Evolutionary conservation across 1,139 yeast genomes (phyloP), one percentile per base, ranked within the genome.

Genomic region (Suzukiozyma palmioleophila): DNA sequence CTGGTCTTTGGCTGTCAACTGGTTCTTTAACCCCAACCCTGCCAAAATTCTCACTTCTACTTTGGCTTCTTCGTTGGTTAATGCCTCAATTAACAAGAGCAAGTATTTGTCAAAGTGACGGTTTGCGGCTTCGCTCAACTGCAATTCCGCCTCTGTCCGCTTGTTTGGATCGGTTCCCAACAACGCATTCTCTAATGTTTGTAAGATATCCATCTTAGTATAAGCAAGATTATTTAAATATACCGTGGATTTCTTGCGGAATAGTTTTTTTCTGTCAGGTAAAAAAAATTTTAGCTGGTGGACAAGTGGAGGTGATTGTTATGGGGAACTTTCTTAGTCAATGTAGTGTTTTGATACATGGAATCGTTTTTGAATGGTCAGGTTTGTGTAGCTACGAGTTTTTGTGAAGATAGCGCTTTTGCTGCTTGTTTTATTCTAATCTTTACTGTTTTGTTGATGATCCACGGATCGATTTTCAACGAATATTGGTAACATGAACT

Each of bases 41-140:
- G 98, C 96, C 61, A 94, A 77, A 75, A 88, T 87, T 57, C 97
- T 76, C 39, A 89, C 95, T 64, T 90, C 97, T 7, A 85, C 69
- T 52, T 77, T 80, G 45, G 79, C 79, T 6, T 70, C 63, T 36
- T 77, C 81, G 54, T 83, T 80, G 31, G 82, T 83, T 49, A 92
- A 72, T 25, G 86, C 88, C 48, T 79, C 79, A 33, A 87, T 78
- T 55, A 90, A 76, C 53, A 82, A 69, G 33, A 79, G 78, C 52
- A 89, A 66, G 57, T 83, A 92, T 51, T 82, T 60, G 68, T 59
- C 81, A 66, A 87, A 90, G 62, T 88, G 85, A 47, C 80, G 84
- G 51, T 75, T 73, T 26, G 95, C 84, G 22, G 90, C 79, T 40
- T 77, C 77, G 51, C 73, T 74, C 53, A 92, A 76, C 62, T 87